phyloP scores from a whole-genome alignment of 2,329 filamentous ascomycete species.

The Bipolaris bicolor region DNA sequence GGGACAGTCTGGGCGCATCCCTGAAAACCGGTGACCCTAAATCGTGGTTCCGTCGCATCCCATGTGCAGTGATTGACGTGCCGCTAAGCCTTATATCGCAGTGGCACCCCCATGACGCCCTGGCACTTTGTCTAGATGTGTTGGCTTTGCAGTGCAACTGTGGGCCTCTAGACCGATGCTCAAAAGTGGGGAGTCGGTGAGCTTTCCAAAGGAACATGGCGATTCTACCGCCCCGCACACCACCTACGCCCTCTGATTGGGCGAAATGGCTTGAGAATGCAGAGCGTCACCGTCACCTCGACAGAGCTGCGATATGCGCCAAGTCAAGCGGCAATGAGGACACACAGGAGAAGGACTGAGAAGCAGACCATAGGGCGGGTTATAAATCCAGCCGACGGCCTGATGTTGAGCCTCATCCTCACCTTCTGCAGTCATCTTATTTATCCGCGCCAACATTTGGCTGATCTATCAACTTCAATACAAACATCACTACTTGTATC shows the following conservation, averaged over 20 bases:
- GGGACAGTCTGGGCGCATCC: slow-evolving; percentile 2
- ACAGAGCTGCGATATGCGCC: slow-evolving; percentile 34
- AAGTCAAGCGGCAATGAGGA: slow-evolving; percentile 27
- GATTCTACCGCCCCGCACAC: slow-evolving; percentile 17
- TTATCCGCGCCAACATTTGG: background rate
- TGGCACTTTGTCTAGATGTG: slow-evolving; percentile 41
- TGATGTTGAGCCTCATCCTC: slow-evolving; percentile 36
- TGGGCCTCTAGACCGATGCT: slow-evolving; percentile 29
- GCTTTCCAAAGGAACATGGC: slow-evolving; percentile 24
- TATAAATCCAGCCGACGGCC: slow-evolving; percentile 27
- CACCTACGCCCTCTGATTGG: slow-evolving; percentile 27
- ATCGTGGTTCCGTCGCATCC: slow-evolving; percentile 32
- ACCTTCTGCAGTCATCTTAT: slow-evolving; percentile 19
- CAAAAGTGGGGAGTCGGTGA: slow-evolving; percentile 42
- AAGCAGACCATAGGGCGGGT: slow-evolving; percentile 4
- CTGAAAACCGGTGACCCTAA: slow-evolving; percentile 26
- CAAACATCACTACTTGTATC: background rate
- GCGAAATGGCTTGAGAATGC: background rate
- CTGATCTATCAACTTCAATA: background rate
- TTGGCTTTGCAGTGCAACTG: slow-evolving; percentile 38
- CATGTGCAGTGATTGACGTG: slow-evolving; percentile 27
- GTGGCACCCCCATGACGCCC: slow-evolving; percentile 22
- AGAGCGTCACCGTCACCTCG: slow-evolving; percentile 36
- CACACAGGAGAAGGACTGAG: slow-evolving; percentile 16
- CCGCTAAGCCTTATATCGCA: slow-evolving; percentile 31